phyloP scores from a whole-genome alignment of 768 basidiomycete species.

The Tricholomella constricta region DNA sequence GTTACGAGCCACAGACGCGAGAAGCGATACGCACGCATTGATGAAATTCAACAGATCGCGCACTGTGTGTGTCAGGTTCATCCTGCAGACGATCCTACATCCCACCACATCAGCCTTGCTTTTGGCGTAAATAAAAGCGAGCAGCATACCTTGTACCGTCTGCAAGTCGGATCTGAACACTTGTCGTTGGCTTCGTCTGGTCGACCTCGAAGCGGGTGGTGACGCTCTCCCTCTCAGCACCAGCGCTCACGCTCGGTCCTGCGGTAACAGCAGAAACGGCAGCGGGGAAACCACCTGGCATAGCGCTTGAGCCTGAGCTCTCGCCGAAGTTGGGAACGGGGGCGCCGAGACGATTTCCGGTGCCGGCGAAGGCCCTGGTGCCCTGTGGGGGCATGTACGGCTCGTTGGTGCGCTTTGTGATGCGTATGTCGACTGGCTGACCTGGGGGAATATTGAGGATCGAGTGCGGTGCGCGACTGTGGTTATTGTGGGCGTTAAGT shows the following conservation, averaged over 20 bases:
- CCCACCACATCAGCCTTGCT: neutral
- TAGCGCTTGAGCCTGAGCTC: conserved; percentile 23
- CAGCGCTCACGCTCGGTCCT: conserved; percentile 15
- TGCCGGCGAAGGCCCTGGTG: conserved; percentile 62
- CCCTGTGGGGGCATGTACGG: conserved; percentile 65
- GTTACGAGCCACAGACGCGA: neutral
- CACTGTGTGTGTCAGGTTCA: conserved; percentile 92
- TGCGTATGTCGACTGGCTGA: conserved; percentile 84
- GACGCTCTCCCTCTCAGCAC: conserved; percentile 32
- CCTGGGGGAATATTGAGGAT: conserved; percentile 72
- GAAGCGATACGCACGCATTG: conserved; percentile 80
- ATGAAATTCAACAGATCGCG: conserved; percentile 85
- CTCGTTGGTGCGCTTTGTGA: conserved; percentile 69
- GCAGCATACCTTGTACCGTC: conserved; percentile 78
- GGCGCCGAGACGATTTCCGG: conserved; percentile 82
- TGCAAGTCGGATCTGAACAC: conserved; percentile 85
- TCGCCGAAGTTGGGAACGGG: conserved; percentile 52
- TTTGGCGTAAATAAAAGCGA: neutral
- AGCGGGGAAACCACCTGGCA: conserved; percentile 66
- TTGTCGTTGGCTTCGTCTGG: conserved; percentile 78
- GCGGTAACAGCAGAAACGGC: conserved; percentile 18
- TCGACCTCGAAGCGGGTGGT: conserved; percentile 79
- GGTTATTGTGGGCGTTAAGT: neutral
- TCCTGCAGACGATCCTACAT: conserved; percentile 72
- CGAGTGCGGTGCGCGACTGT: conserved; percentile 75